Evolutionary conservation across 345 rosid genomes (phyloP), one percentile per base, ranked within the genome.

Genomic region (Citrus sp.): DNA sequence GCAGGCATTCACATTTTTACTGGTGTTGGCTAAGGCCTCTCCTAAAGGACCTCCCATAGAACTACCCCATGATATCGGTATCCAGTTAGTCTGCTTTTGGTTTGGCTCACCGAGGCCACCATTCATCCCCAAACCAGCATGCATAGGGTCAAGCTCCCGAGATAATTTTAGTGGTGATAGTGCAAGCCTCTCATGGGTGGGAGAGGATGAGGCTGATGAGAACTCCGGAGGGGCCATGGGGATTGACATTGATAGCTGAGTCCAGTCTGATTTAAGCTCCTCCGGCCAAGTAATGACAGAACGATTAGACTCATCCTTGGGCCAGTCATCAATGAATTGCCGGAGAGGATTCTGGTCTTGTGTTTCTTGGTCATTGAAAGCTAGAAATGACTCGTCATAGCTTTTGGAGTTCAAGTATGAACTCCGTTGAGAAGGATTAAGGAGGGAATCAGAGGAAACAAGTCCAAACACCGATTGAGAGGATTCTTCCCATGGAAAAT

Each of bases 21-120:
- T 63, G 10, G 80, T 82, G 76, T 84, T 85, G 82, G 82, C 82
- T 8, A 92, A 78, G 51, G 83, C 92, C 86, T 90, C 94, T 2
- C 97, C 97, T 60, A 92, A 37, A 62, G 92, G 97, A 66, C 92
- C 93, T 21, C 91, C 92, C 77, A 88, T 77, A 22, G 91, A 86
- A 75, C 61, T 80, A 65, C 88, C 92, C 87, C 90, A 89, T 7
- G 90, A 78, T 72, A 85, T 76, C 2, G 94, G 89, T 56, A 84
- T 82, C 94, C 89, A 87, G 67, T 82, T 83, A 46, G 84, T 66
- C 83, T 58, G 85, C 68, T 84, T 90, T 67, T 83, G 86, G 51
- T 19, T 81, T 2, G 80, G 64, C 68, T 88, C 86, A 7, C 58
- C 37, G 4, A 74, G 78, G 46, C 67, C 84, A 58, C 27, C 70